A percentile compares a stretch with the other conserved stretches of the same genome.
Conservation (phyloP, 306 rosid genomes). For the Cyclanthera cordifolia region DNA sequence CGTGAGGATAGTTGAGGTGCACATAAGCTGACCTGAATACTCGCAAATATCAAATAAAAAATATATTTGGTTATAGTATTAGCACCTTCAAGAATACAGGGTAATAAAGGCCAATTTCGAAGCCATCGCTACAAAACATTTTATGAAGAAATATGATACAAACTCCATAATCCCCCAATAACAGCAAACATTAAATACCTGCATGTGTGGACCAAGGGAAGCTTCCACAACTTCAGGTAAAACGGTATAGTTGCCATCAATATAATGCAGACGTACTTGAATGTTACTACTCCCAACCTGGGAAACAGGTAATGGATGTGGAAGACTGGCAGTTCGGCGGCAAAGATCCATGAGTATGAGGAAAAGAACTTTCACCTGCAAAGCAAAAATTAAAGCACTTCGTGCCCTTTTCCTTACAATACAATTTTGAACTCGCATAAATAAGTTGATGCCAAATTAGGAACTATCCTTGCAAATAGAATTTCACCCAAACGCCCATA, state of each 20-base stretch:
- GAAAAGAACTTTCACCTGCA: conserved; percentile 81
- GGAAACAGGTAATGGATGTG: conserved; percentile 82
- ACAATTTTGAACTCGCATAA: not conserved
- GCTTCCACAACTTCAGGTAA: conserved; percentile 95
- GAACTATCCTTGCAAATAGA: not conserved
- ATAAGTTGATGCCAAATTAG: conserved; percentile 1
- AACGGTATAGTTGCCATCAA: conserved; percentile 85
- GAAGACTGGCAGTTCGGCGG: conserved; percentile 55
- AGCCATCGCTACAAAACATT: not conserved
- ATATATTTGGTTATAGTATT: no score
- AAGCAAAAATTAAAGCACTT: conserved; percentile 16
- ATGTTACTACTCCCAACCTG: conserved; percentile 79
- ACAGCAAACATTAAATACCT: conserved; percentile 33
- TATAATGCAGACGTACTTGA: conserved; percentile 88
- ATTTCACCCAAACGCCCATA: not conserved
- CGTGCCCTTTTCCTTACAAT: not conserved
- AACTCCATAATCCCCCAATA: not conserved
- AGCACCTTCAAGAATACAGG: not conserved
- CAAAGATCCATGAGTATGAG: conserved; percentile 84
- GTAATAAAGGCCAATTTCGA: not conserved
- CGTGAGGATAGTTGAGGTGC: no score
- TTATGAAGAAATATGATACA: not conserved
- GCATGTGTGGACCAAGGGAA: conserved; percentile 88
- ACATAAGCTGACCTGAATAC: no score
- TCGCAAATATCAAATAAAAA: no score